Conservation (phyloP, 371 early-diverging fungal species). For the Syncephalastrum sp. region DNA sequence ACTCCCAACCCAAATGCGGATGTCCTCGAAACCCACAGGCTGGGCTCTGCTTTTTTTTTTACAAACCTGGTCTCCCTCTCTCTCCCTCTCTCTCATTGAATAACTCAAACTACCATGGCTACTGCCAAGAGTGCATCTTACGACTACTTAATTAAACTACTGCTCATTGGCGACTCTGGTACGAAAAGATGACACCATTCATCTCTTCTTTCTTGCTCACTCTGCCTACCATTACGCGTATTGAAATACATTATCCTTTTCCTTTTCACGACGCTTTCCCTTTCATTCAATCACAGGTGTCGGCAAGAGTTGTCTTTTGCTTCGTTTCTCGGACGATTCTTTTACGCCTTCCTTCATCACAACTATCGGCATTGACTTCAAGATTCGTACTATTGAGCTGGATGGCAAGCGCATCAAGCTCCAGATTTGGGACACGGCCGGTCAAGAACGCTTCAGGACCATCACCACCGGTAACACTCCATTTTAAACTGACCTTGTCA, state of each 20-base stretch:
- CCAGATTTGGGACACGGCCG: constrained; percentile 99
- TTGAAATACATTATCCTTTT: constrained; percentile 3
- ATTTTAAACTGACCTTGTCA: background rate
- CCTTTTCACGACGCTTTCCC: background rate
- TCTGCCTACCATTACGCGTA: background rate
- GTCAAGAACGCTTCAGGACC: constrained; percentile 99
- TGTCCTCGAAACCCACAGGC: too few relatives aligned
- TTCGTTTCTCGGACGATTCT: constrained; percentile 97
- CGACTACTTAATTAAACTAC: constrained; percentile 98
- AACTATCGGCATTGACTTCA: constrained; percentile 99
- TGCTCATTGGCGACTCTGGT: constrained; percentile 99
- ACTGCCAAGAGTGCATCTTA: constrained; percentile 85
- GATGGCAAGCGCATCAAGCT: constrained; percentile 99
- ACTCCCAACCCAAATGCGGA: too few relatives aligned
- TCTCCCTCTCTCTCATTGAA: too few relatives aligned
- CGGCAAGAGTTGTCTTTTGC: constrained; percentile 97
- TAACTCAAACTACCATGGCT: constrained; percentile 51
- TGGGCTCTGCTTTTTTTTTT: background rate
- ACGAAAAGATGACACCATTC: constrained; percentile 14
- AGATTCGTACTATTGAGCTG: constrained; percentile 98
- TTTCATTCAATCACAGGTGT: constrained; percentile 61
- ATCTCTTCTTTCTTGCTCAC: background rate
- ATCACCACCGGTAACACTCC: constrained; percentile 85
- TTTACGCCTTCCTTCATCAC: constrained; percentile 98
- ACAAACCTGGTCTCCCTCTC: constrained; percentile 3